Percentiles rank a stretch among this genome's conserved stretches.
Conservation (phyloP, 2,329 filamentous ascomycete species). For the Exophiala sideris region DNA sequence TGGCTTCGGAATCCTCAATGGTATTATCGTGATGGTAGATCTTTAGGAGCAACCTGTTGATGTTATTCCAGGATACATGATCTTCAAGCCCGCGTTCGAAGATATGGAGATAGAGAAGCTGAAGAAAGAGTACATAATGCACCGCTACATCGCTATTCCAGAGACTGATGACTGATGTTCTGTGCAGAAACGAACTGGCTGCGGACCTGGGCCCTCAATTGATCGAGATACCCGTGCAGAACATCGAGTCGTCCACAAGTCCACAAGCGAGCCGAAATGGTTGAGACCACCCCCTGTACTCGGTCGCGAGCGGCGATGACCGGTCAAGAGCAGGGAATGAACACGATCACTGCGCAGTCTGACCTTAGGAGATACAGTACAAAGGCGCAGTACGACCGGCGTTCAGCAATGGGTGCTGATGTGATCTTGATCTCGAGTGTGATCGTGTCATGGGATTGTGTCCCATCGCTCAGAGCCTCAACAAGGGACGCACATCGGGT, state of each 20-base stretch:
- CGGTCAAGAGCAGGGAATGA: too few species aligned
- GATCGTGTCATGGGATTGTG: too few species aligned
- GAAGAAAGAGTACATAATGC: conserved; percentile 19
- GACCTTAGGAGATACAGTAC: too few species aligned
- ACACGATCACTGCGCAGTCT: too few species aligned
- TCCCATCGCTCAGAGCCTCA: too few species aligned
- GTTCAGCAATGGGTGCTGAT: too few species aligned
- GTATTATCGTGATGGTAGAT: conserved; percentile 26
- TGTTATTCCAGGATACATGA: conserved; percentile 39
- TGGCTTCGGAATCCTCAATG: conserved; percentile 40
- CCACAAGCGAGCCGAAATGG: background rate
- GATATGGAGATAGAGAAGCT: conserved; percentile 35
- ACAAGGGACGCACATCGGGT: too few species aligned
- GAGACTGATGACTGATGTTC: too few species aligned
- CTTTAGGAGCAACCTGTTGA: conserved; percentile 9
- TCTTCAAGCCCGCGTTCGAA: conserved; percentile 42
- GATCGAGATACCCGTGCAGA: conserved; percentile 19
- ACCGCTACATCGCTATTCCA: too few species aligned
- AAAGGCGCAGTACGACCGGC: too few species aligned
- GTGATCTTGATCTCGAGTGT: too few species aligned
- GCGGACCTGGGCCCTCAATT: conserved; percentile 22
- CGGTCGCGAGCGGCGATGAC: too few species aligned
- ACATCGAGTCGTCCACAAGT: background rate
- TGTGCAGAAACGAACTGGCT: background rate
- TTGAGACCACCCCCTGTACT: background rate